Base-by-base conservation (phyloP, 176 grass and related monocot genomes). In the Rhynchospora breviuscula region DNA sequence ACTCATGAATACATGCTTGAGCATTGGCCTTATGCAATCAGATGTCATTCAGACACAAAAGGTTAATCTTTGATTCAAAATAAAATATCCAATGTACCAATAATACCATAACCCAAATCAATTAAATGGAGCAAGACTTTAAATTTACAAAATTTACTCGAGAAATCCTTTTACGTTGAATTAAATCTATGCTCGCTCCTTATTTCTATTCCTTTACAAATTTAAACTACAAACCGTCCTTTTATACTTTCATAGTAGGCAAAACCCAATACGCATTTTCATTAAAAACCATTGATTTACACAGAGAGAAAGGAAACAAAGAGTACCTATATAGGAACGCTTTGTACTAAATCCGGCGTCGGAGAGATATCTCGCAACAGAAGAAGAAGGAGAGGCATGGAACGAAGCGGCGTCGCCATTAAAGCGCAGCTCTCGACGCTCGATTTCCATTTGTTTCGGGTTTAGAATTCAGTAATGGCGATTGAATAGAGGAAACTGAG, bases 391-490 rank as follows among this genome's bases (percentile, higher is more conserved):
- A 81, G 75, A 58, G 43, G 73, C 23, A 31, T 53, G 17, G 73
- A 77, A 77, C 48, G 73, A 54, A 18, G 49, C 47, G 6, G 17
- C 48, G 23, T 6, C 25, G 13, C 49, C 22, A 47, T 33, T 31
- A 19, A 21, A 12, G 8, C 43, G 43, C 22, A 67, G 7, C 40
- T 67, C 60, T 33, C 3, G 57, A 67, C 13, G 21, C 10, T 66
- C n/a, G n/a, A 51, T 13, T 63, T 82, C 79, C 79, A 82, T 82
- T 82, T 0, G 13, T 67, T 13, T 48, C 35, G 53, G 45, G 19
- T 29, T 67, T 29, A 19, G 25, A 82, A 29, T 66, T 52, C 19
- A 52, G 22, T 45, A 53, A 67, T 7, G 44, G 21, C 46, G 1
- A 45, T 70, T 19, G 49, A 5, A 40, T 40, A 40, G 35, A 40